Percentiles rank a stretch among this genome's conserved stretches.
Evolutionary conservation across 257 asterid species (phyloP).

Genomic region (Solanum appendiculatum): DNA sequence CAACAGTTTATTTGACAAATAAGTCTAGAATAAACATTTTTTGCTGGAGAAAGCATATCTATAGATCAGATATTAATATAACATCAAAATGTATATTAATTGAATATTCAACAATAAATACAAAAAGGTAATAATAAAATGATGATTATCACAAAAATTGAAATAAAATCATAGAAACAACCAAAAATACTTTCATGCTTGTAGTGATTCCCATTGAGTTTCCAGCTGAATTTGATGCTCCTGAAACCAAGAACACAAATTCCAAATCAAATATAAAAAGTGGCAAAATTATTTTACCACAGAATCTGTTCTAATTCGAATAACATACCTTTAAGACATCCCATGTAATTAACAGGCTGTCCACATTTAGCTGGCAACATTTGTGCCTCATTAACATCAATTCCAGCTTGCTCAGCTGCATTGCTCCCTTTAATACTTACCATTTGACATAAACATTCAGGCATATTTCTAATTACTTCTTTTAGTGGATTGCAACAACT

Average conservation of each 20-base stretch:
- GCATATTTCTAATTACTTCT: constrained; percentile 40
- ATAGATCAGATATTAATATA: background rate
- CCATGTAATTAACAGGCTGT: constrained; percentile 65
- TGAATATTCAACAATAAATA: background rate
- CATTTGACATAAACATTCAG: constrained; percentile 69
- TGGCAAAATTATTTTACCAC: too few relatives aligned
- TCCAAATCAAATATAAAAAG: too few relatives aligned
- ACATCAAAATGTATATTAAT: background rate
- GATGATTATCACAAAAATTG: background rate
- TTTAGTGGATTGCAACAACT: constrained; percentile 63
- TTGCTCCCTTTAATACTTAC: constrained; percentile 57
- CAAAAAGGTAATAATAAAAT: background rate
- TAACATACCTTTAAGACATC: constrained; percentile 52
- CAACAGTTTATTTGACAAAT: background rate
- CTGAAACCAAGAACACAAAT: background rate
- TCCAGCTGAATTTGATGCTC: constrained; percentile 9
- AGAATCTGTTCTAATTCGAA: background rate
- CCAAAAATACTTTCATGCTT: background rate
- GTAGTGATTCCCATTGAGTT: background rate
- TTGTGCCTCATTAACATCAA: constrained; percentile 53
- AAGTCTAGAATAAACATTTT: background rate
- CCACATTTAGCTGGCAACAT: constrained; percentile 78
- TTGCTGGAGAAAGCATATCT: background rate
- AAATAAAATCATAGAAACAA: constrained; percentile 7
- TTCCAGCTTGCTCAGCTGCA: constrained; percentile 57